phyloP scores from a whole-genome alignment of 352 stramenopile genomes.

The Phytophthora meadii region DNA sequence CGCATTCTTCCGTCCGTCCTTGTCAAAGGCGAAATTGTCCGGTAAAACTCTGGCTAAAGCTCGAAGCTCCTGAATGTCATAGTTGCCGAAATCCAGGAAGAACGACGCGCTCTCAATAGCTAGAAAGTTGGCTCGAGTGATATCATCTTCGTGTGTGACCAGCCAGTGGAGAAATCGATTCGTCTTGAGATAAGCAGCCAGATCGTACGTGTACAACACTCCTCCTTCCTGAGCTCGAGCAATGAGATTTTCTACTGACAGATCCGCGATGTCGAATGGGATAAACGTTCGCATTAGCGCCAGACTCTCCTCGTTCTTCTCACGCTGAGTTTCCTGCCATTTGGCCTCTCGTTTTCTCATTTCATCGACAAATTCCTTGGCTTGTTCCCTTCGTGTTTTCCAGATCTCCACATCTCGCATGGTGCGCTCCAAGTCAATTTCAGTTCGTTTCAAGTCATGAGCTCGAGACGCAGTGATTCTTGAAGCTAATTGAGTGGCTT shows the following conservation, averaged over 20 bases:
- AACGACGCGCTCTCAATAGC: slow-evolving; percentile 60
- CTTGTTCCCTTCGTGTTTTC: slow-evolving; percentile 60
- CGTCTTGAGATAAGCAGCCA: slow-evolving; percentile 81
- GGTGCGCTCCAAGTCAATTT: slow-evolving; percentile 58
- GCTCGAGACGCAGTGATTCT: slow-evolving; percentile 55
- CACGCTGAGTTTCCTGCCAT: slow-evolving; percentile 51
- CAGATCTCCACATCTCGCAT: slow-evolving; percentile 74
- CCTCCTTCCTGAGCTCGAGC: slow-evolving; percentile 37
- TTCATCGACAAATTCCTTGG: slow-evolving; percentile 65
- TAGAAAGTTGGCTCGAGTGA: slow-evolving; percentile 76
- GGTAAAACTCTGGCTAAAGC: slow-evolving; percentile 60
- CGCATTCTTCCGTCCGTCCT: slow-evolving; percentile 68
- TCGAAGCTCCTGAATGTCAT: slow-evolving; percentile 76
- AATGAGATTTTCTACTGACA: slow-evolving; percentile 66
- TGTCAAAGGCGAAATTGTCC: slow-evolving; percentile 75
- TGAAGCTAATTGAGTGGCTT: slow-evolving; percentile 51
- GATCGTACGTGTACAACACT: slow-evolving; percentile 77
- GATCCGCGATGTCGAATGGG: slow-evolving; percentile 59
- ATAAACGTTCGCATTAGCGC: slow-evolving; percentile 56
- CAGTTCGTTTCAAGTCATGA: slow-evolving; percentile 59
- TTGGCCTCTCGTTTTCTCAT: slow-evolving; percentile 54
- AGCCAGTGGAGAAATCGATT: slow-evolving; percentile 83
- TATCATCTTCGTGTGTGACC: slow-evolving; percentile 75
- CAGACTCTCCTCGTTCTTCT: slow-evolving; percentile 50
- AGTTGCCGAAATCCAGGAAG: slow-evolving; percentile 72